These are phyloP conservation scores for Pouteria campechiana DNA, from an alignment of 179 eudicot species.

Conservation along the genomic window DNA sequence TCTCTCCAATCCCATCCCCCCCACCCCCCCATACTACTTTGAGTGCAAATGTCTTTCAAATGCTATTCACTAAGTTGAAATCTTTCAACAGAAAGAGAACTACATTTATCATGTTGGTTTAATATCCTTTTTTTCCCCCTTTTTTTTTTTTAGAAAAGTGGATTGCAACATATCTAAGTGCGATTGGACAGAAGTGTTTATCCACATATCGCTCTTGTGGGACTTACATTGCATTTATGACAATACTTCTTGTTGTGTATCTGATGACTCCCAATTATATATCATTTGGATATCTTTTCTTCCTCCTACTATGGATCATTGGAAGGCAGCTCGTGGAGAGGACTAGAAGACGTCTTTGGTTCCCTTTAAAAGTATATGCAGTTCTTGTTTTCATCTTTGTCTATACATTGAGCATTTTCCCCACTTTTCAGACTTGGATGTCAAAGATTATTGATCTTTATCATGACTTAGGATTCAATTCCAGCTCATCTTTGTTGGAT, in stretches of 20 bases:
- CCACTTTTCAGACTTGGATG: slow-evolving; percentile 60
- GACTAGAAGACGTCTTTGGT: slow-evolving; percentile 86
- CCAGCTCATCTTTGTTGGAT: slow-evolving; percentile 53
- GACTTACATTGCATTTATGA: slow-evolving; percentile 81
- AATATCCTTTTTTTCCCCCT: slow-evolving; percentile 4
- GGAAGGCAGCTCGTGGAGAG: slow-evolving; percentile 94
- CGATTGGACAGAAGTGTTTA: slow-evolving; percentile 67
- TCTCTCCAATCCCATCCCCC: too few species aligned
- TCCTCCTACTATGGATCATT: slow-evolving; percentile 83
- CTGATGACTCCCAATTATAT: slow-evolving; percentile 74
- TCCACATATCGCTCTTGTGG: slow-evolving; percentile 79
- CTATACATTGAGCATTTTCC: slow-evolving; percentile 73
- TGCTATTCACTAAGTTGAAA: too few species aligned
- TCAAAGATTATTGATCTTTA: slow-evolving; percentile 58
- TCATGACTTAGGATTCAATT: slow-evolving; percentile 49
- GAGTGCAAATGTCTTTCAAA: too few species aligned
- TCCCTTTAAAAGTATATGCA: slow-evolving; percentile 79
- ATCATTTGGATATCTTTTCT: slow-evolving; percentile 85
- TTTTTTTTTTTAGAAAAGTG: slow-evolving; percentile 66
- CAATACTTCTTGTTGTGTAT: slow-evolving; percentile 79
- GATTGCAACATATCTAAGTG: slow-evolving; percentile 77
- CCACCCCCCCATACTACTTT: too few species aligned
- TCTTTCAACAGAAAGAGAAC: too few species aligned
- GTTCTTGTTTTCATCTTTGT: slow-evolving; percentile 62
- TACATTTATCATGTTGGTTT: too few species aligned